A percentile compares a stretch with the other conserved stretches of the same genome.
Evolutionary conservation across 768 basidiomycete species (phyloP).

Genomic region (Boletus insuetus): DNA sequence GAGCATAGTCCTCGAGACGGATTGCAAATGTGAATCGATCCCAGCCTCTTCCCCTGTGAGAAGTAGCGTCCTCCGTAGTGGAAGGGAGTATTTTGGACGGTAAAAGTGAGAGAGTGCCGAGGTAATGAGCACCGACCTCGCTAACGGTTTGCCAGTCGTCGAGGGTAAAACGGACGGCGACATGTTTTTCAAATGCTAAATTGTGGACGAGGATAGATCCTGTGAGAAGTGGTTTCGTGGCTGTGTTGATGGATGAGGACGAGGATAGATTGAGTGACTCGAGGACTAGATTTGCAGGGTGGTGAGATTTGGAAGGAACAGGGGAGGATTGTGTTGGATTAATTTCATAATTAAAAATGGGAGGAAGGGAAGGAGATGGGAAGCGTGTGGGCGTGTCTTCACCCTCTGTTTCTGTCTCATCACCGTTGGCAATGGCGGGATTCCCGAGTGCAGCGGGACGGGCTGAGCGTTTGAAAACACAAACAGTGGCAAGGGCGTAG

Average conservation of each 20-base stretch:
- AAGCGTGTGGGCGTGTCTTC: constrained; percentile 17
- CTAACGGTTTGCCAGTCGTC: constrained; percentile 94
- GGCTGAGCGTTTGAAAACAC: constrained; percentile 63
- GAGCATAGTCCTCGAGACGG: constrained; percentile 68
- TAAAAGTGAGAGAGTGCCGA: constrained; percentile 39
- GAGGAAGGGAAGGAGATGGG: constrained; percentile 27
- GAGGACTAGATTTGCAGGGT: constrained; percentile 33
- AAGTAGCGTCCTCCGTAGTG: background rate
- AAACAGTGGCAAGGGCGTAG: constrained; percentile 58
- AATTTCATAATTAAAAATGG: constrained; percentile 19
- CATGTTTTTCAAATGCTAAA: constrained; percentile 80
- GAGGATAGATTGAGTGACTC: constrained; percentile 36
- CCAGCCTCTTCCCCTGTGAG: constrained; percentile 34
- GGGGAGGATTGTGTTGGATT: constrained; percentile 17
- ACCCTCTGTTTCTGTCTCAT: constrained; percentile 47
- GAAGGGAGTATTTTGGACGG: constrained; percentile 27
- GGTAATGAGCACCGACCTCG: constrained; percentile 65
- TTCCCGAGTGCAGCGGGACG: constrained; percentile 57
- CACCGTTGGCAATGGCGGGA: constrained; percentile 20
- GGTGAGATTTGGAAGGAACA: constrained; percentile 1
- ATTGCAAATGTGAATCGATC: constrained; percentile 62
- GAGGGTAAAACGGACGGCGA: constrained; percentile 84
- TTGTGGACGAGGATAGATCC: constrained; percentile 86
- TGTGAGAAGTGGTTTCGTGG: constrained; percentile 41
- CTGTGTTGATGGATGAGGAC: constrained; percentile 1